Evolutionary conservation across 2,329 filamentous ascomycete genomes (phyloP).

Genomic region (Chaetomium sp.): DNA sequence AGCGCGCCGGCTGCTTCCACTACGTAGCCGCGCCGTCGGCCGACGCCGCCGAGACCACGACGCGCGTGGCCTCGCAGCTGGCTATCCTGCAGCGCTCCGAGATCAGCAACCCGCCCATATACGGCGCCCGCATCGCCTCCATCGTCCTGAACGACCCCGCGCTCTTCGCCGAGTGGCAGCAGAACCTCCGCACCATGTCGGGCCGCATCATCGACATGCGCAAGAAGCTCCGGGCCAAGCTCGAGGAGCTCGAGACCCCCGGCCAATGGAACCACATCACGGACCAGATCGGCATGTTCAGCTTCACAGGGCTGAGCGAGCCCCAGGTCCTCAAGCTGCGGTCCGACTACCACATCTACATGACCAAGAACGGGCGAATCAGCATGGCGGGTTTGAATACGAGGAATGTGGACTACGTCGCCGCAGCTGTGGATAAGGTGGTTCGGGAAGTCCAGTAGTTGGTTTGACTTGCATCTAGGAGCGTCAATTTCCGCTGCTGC

Average conservation of each 20-base stretch:
- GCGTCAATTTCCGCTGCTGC: neutral
- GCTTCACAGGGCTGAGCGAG: slow-evolving; percentile 80
- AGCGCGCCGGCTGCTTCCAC: slow-evolving; percentile 96
- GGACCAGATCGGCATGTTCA: slow-evolving; percentile 99
- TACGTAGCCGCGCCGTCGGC: slow-evolving; percentile 74
- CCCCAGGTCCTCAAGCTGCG: slow-evolving; percentile 71
- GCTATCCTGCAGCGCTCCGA: slow-evolving; percentile 94
- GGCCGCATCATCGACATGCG: slow-evolving; percentile 95
- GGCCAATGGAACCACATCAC: slow-evolving; percentile 97
- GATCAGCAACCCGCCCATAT: slow-evolving; percentile 95
- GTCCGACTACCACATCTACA: slow-evolving; percentile 75
- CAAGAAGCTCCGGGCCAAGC: slow-evolving; percentile 70
- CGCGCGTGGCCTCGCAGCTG: slow-evolving; percentile 80
- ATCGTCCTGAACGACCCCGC: slow-evolving; percentile 78
- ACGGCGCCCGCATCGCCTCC: slow-evolving; percentile 86
- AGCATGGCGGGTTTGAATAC: slow-evolving; percentile 98
- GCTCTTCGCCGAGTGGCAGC: slow-evolving; percentile 90
- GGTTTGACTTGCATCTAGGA: neutral
- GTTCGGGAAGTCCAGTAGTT: slow-evolving; percentile 57
- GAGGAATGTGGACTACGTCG: slow-evolving; percentile 89
- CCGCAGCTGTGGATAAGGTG: slow-evolving; percentile 82
- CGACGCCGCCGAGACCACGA: slow-evolving; percentile 62
- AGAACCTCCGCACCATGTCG: slow-evolving; percentile 89
- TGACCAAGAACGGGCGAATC: slow-evolving; percentile 97
- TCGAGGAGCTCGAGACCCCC: slow-evolving; percentile 83